Percentiles rank a stretch among this genome's conserved stretches.
Conservation (phyloP, 768 basidiomycete species). For the Pleurotus cornucopiae region DNA sequence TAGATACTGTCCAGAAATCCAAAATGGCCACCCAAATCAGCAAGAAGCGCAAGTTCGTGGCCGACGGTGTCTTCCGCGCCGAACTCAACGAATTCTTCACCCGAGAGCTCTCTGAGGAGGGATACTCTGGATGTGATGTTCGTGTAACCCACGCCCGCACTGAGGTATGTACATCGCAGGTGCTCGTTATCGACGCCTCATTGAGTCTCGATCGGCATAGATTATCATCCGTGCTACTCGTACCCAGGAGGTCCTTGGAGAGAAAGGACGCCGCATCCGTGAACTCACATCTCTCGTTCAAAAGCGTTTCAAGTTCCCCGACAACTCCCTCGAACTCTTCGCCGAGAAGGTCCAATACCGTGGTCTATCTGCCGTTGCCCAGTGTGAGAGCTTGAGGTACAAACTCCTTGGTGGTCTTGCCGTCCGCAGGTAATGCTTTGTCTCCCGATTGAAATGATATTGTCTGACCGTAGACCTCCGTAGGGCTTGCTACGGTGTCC, state of each 20-base stretch:
- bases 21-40: slow-evolving; percentile 84
- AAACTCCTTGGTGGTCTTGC: slow-evolving; percentile 99
- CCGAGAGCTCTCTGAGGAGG: slow-evolving; percentile 97
- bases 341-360: slow-evolving; percentile 99
- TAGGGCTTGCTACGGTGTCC: slow-evolving; percentile 98
- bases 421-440: slow-evolving; percentile 78
- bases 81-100: slow-evolving; percentile 99
- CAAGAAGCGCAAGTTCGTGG: slow-evolving; percentile 98
- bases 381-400: slow-evolving; percentile 97
- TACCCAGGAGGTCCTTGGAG: slow-evolving; percentile 97
- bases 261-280: slow-evolving; percentile 98
- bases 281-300: slow-evolving; percentile 97
- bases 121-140: slow-evolving; percentile 99
- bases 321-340: slow-evolving; percentile 97
- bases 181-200: background rate
- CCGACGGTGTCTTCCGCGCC: slow-evolving; percentile 98
- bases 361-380: slow-evolving; percentile 96
- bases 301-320: slow-evolving; percentile 99
- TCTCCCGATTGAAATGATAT: background rate
- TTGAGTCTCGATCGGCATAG: slow-evolving; percentile 30
- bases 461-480: background rate
- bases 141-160: slow-evolving; percentile 99
- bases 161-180: slow-evolving; percentile 51
- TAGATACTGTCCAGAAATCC: background rate
- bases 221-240: slow-evolving; percentile 99